phyloP scores from a whole-genome alignment of 2,329 filamentous ascomycete species.

The Lachnellula subtilissima region DNA sequence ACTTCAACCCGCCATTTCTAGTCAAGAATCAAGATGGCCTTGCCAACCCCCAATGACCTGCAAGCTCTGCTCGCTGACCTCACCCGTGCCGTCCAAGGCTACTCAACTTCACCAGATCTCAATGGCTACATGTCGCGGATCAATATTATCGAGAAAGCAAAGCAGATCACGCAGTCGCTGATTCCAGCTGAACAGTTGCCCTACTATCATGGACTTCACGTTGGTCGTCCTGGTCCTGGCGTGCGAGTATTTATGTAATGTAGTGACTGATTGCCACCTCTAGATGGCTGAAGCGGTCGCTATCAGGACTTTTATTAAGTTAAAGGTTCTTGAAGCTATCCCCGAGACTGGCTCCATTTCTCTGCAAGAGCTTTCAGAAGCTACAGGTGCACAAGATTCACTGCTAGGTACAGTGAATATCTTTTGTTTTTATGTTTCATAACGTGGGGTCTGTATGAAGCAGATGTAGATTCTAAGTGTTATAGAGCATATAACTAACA shows the following conservation, averaged over 20 bases:
- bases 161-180: constrained; percentile 26
- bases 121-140: not conserved
- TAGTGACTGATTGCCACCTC: not conserved
- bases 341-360: constrained; percentile 27
- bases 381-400: constrained; percentile 28
- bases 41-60: not conserved
- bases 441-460: not conserved
- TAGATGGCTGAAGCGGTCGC: constrained; percentile 32
- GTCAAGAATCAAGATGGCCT: not conserved
- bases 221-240: constrained; percentile 7
- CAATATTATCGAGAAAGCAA: constrained; percentile 22
- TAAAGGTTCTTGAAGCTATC: constrained; percentile 31
- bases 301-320: constrained; percentile 31
- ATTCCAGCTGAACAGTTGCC: constrained; percentile 29
- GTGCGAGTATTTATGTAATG: not conserved
- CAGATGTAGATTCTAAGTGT: not conserved
- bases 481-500: no score
- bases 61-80: constrained; percentile 24
- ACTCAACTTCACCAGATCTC: constrained; percentile 2
- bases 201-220: constrained; percentile 33
- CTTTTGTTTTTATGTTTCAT: not conserved
- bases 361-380: constrained; percentile 25
- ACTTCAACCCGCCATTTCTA: not conserved
- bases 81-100: constrained; percentile 5
- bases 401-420: constrained; percentile 23